Evolutionary conservation across 441 rosid species (phyloP).

Genomic region (Mallotus repandus): DNA sequence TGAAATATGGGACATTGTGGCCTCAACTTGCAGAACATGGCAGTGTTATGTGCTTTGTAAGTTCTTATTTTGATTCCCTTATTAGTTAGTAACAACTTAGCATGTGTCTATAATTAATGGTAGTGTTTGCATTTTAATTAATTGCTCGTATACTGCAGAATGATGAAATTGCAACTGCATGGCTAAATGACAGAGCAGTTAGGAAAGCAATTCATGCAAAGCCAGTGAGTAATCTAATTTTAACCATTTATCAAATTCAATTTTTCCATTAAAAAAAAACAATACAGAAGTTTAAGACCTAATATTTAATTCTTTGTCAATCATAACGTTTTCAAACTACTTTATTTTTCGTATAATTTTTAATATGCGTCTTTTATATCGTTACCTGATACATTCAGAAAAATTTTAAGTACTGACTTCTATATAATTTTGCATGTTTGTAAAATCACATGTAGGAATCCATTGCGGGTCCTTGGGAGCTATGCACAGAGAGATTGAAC

Average conservation of each 20-base stretch:
- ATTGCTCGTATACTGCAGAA: conserved; percentile 27
- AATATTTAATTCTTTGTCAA: too few relatives aligned
- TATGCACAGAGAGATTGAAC: conserved; percentile 37
- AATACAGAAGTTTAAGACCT: too few relatives aligned
- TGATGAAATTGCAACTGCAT: conserved; percentile 48
- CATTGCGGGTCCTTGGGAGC: conserved; percentile 46
- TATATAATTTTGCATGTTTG: too few relatives aligned
- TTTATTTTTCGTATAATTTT: too few relatives aligned
- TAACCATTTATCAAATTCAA: too few relatives aligned
- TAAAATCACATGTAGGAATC: conserved; percentile 14
- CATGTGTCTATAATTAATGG: background rate
- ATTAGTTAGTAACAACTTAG: too few relatives aligned
- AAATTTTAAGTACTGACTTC: too few relatives aligned
- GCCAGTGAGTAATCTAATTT: conserved; percentile 23
- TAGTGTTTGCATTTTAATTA: background rate
- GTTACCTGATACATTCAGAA: too few relatives aligned
- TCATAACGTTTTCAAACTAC: too few relatives aligned
- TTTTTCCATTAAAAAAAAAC: too few relatives aligned
- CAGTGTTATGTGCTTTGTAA: conserved; percentile 39
- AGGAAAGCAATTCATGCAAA: conserved; percentile 54
- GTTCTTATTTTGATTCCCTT: conserved; percentile 5
- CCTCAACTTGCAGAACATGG: conserved; percentile 23
- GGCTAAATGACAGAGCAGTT: conserved; percentile 52
- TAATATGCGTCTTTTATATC: too few relatives aligned
- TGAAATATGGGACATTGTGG: conserved; percentile 41